Evolutionary conservation across 1,284 basidiomycete genomes (phyloP).

Genomic region (Cutaneotrichosporon mucoides): DNA sequence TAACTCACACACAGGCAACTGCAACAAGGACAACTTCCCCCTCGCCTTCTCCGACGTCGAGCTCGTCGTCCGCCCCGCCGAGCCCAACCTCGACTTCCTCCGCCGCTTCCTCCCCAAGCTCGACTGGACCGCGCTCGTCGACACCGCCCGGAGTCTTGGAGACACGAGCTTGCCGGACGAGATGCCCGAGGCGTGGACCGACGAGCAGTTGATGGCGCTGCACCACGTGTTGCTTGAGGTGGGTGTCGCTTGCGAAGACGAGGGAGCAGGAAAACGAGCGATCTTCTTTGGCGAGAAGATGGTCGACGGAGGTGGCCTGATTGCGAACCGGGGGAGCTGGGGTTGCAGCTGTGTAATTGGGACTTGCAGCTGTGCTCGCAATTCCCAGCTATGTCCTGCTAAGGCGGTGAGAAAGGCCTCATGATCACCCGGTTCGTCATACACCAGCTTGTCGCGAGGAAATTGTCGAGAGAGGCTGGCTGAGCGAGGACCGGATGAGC

Average conservation of each 20-base stretch:
- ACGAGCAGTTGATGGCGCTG: conserved; percentile 62
- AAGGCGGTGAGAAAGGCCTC: no score
- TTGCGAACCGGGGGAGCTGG: no score
- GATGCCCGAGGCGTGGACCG: conserved; percentile 63
- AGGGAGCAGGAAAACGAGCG: neutral
- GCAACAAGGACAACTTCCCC: conserved; percentile 92
- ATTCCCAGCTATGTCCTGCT: no score
- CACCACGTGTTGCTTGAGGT: conserved; percentile 95
- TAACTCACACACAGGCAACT: conserved; percentile 55
- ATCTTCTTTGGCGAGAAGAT: no score
- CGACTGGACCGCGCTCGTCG: conserved; percentile 84
- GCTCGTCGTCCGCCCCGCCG: conserved; percentile 77
- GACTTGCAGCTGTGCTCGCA: no score
- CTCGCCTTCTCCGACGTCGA: conserved; percentile 76
- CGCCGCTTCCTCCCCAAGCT: conserved; percentile 75
- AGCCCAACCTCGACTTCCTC: conserved; percentile 85
- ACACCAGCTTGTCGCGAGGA: no score
- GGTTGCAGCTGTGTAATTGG: no score
- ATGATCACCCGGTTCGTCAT: no score
- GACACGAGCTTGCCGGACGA: conserved; percentile 75
- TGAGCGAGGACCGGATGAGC: no score
- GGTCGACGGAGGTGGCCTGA: no score
- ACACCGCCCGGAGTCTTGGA: conserved; percentile 76
- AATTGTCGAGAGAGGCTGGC: no score
- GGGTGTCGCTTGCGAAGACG: conserved; percentile 16